Conservation (phyloP, 257 asterid genomes). For the Solanum lycopersicoides region DNA sequence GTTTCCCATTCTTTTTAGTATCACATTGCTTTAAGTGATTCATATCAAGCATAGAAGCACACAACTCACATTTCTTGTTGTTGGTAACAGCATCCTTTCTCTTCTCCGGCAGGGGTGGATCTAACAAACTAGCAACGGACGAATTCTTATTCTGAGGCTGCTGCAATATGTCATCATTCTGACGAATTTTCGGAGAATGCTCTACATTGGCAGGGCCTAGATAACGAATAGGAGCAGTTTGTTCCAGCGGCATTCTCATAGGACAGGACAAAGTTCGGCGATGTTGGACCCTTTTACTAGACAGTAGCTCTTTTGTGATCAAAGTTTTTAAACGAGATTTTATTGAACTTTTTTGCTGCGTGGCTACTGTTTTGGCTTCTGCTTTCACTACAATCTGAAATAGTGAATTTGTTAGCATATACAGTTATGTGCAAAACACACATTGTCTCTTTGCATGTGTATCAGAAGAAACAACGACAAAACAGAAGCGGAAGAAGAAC, state of each 20-base stretch:
- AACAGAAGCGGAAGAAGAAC: not conserved
- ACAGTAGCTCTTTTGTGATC: conserved; percentile 45
- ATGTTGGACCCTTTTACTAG: conserved; percentile 38
- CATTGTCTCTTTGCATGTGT: not conserved
- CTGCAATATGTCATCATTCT: not conserved
- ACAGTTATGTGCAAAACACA: not conserved
- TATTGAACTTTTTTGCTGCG: conserved; percentile 45
- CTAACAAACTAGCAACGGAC: conserved; percentile 8
- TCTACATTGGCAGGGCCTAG: not conserved
- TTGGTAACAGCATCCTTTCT: not conserved
- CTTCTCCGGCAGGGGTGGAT: conserved; percentile 9
- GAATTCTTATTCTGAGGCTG: conserved; percentile 2
- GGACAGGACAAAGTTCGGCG: conserved; percentile 59
- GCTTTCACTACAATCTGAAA: conserved; percentile 20
- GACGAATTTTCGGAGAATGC: not conserved
- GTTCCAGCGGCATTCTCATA: not conserved
- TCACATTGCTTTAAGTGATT: conserved; percentile 41
- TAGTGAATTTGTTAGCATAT: not conserved
- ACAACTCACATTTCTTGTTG: conserved; percentile 8
- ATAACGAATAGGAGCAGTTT: not conserved
- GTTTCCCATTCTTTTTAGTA: conserved; percentile 11
- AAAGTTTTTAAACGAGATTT: conserved; percentile 56
- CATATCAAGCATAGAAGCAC: conserved; percentile 16
- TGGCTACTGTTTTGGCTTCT: conserved; percentile 8
- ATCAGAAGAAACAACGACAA: not conserved